Evolutionary conservation across 768 basidiomycete species (phyloP), one percentile per base, ranked within the genome.

Genomic region (Kwoniella bestiolae): DNA sequence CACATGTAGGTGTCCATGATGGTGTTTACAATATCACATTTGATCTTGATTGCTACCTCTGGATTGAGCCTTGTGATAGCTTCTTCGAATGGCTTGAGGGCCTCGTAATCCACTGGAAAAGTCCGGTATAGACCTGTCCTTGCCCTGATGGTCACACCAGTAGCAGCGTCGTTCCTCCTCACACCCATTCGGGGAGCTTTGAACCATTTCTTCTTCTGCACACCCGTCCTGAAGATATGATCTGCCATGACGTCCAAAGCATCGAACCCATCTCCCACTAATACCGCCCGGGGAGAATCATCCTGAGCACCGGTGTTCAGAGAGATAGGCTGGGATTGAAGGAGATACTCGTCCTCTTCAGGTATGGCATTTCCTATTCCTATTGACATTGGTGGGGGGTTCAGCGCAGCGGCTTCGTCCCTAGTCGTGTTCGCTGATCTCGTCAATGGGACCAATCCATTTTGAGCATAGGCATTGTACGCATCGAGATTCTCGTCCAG

Each of bases 101-200:
- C 88, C n/a, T 84, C 85, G 77, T 91, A 91, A 78, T 92, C 90
- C 71, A 92, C 91, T 5, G 92, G 92, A 75, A 92, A 94, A 38
- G 90, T 87, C 29, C 92, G 86, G 79, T 75, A 72, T 12, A 74
- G 45, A 6, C 78, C 78, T n/a, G 70, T 68, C 56, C 73, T 77
- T 18, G 72, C 71, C 49, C 78, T 63, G 45, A 79, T 67, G 6
- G 69, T 64, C 0, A 79, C 68, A 38, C 78, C 78, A 5, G 78
- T 79, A 0, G 67, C 69, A 1, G 75, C 68, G 0, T 65, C 67
- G 21, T 75, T 59, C 28, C 69, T 46, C 56, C 62, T 65, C 34
- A 58, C 41, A 2, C 71, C 72, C 53, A 74, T 60, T 38, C 65
- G 68, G 1, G 77, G 75, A 23, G 68, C 64, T 56, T 71, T 72